Percentiles rank a stretch among this genome's conserved stretches.
Conservation (phyloP, 2,329 filamentous ascomycete genomes). For the Raffaelea ambrosiae region DNA sequence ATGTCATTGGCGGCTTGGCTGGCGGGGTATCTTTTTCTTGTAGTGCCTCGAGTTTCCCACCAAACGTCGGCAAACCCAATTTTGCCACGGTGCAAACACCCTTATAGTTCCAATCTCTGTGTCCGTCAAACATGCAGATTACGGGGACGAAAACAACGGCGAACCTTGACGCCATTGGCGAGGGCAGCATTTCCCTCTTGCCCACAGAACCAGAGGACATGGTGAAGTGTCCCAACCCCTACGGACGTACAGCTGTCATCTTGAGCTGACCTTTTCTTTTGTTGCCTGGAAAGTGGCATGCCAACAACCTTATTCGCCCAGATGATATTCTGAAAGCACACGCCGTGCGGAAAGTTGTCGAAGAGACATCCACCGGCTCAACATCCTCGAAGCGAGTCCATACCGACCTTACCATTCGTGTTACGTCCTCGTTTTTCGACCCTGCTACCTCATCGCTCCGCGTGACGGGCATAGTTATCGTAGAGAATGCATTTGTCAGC, state of each 20-base stretch:
- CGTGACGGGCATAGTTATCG: slow-evolving; percentile 44
- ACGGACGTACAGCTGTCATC: too few relatives aligned
- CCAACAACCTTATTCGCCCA: slow-evolving; percentile 50
- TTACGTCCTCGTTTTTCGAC: slow-evolving; percentile 51
- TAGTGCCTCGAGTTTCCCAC: too few relatives aligned
- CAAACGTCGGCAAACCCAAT: too few relatives aligned
- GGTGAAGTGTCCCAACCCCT: slow-evolving; percentile 25
- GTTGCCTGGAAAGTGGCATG: slow-evolving; percentile 36
- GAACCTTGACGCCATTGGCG: slow-evolving; percentile 26
- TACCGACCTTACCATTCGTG: slow-evolving; percentile 47
- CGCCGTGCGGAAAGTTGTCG: slow-evolving; percentile 46
- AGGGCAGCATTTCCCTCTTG: slow-evolving; percentile 29
- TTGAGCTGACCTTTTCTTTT: background rate
- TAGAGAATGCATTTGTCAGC: slow-evolving; percentile 43
- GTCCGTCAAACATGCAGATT: slow-evolving; percentile 14
- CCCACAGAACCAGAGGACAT: slow-evolving; percentile 36
- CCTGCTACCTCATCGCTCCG: slow-evolving; percentile 45
- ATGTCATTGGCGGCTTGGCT: too few relatives aligned
- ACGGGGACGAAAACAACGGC: slow-evolving; percentile 27
- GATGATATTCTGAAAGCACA: slow-evolving; percentile 46
- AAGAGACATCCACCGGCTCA: slow-evolving; percentile 36
- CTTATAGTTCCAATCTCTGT: too few relatives aligned
- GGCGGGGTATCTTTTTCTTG: too few relatives aligned
- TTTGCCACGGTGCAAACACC: too few relatives aligned
- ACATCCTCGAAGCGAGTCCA: slow-evolving; percentile 43